phyloP scores from a whole-genome alignment of 306 rosid species.

The Albizia julibrissin region DNA sequence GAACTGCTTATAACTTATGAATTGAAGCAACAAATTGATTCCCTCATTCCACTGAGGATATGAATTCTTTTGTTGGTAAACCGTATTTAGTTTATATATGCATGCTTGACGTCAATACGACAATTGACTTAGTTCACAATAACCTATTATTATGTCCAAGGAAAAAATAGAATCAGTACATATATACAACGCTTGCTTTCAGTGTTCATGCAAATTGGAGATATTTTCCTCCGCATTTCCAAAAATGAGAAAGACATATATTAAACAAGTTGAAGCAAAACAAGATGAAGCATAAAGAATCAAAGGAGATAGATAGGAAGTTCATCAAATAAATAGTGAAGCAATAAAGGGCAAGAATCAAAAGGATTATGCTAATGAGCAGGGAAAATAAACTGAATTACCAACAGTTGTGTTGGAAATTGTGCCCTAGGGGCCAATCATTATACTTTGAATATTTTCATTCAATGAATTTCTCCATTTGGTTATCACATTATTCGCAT shows the following conservation, averaged over 20 bases:
- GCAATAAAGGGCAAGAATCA: no score
- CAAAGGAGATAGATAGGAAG: no score
- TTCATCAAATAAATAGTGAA: no score
- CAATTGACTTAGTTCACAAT: background rate
- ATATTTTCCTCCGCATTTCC: background rate
- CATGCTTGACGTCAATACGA: background rate
- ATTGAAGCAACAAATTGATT: background rate
- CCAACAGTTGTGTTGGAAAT: no score
- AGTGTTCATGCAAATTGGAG: background rate
- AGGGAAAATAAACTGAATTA: no score
- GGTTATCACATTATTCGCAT: no score
- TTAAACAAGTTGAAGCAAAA: conserved; percentile 8
- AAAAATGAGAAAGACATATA: background rate
- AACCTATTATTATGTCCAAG: no score
- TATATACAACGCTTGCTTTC: background rate
- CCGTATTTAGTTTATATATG: background rate
- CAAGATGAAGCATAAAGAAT: no score
- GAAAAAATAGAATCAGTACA: background rate
- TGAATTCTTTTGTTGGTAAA: background rate
- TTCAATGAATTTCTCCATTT: no score
- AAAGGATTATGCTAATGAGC: no score
- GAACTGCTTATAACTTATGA: background rate
- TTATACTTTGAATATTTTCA: no score
- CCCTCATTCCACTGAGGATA: background rate
- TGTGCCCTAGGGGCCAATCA: no score